Evolutionary conservation across 768 basidiomycete genomes (phyloP).

Genomic region (Trametes cinnabarina): DNA sequence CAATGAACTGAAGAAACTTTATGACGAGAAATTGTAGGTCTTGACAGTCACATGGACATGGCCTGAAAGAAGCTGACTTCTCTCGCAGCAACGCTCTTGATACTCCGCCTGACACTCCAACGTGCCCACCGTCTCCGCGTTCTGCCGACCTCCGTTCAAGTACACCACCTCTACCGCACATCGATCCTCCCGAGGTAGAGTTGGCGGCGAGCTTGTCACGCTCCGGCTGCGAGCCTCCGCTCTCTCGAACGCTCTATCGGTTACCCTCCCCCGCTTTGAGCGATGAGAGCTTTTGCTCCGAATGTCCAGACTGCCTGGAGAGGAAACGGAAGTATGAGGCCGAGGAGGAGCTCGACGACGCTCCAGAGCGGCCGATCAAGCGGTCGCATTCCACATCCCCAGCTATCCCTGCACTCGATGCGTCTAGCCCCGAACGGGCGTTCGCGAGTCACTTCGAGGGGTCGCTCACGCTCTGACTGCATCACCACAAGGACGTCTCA

Average conservation of each 20-base stretch:
- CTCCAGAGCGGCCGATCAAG: conserved; percentile 15
- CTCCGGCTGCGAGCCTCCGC: conserved; percentile 2
- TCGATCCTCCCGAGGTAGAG: conserved; percentile 11
- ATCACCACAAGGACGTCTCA: background rate
- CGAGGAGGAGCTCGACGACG: conserved; percentile 5
- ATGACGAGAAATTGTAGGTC: conserved; percentile 25
- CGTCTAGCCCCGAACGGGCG: conserved; percentile 8
- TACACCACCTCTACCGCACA: background rate
- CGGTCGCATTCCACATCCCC: conserved; percentile 16
- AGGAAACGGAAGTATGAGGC: conserved; percentile 9
- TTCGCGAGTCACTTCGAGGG: conserved; percentile 10
- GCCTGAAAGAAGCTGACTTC: too few species aligned
- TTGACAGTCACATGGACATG: background rate
- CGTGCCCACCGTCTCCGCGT: conserved; percentile 8
- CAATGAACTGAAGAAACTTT: conserved; percentile 26
- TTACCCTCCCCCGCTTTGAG: conserved; percentile 23
- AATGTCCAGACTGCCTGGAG: conserved; percentile 26
- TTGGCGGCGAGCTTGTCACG: conserved; percentile 13
- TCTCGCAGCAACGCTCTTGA: background rate
- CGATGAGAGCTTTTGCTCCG: conserved; percentile 29
- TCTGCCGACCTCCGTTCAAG: conserved; percentile 8
- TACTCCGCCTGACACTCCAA: conserved; percentile 6
- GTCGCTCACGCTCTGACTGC: conserved; percentile 10
- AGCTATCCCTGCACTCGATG: background rate
- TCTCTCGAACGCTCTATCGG: conserved; percentile 21